phyloP scores from a whole-genome alignment of 805 yeast species.

The Ogataea siamensis region DNA sequence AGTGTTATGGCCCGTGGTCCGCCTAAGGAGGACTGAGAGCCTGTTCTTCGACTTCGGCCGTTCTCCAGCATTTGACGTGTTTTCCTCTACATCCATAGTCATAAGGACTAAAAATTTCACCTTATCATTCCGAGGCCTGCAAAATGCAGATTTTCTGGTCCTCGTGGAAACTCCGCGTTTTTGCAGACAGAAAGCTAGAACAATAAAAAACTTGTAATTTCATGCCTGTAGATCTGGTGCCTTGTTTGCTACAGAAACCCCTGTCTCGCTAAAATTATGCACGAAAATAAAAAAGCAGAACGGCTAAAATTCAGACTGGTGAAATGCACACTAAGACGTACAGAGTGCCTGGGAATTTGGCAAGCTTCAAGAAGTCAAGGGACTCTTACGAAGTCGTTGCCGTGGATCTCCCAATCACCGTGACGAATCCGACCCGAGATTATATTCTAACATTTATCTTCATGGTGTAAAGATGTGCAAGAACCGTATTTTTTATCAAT shows the following conservation, averaged over 20 bases:
- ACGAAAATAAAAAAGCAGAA: neutral
- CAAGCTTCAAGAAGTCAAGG: too few relatives aligned
- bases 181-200: too few relatives aligned
- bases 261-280: neutral
- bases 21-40: neutral
- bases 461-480: slow-evolving; percentile 6
- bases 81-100: slow-evolving; percentile 1
- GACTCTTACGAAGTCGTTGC: too few relatives aligned
- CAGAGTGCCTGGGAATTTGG: too few relatives aligned
- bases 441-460: neutral
- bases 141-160: slow-evolving; percentile 6
- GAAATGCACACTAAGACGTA: too few relatives aligned
- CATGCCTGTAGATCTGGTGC: too few relatives aligned
- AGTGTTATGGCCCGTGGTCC: neutral
- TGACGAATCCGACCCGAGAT: neutral
- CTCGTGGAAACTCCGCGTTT: too few relatives aligned
- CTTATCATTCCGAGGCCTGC: slow-evolving; percentile 2
- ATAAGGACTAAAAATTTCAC: neutral
- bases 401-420: too few relatives aligned
- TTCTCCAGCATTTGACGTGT: neutral
- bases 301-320: neutral
- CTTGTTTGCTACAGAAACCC: neutral
- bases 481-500: neutral
- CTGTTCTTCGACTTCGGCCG: neutral
- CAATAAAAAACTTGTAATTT: too few relatives aligned